Conservation (phyloP, 768 basidiomycete genomes). For the Leucocoprinus leucothites region DNA sequence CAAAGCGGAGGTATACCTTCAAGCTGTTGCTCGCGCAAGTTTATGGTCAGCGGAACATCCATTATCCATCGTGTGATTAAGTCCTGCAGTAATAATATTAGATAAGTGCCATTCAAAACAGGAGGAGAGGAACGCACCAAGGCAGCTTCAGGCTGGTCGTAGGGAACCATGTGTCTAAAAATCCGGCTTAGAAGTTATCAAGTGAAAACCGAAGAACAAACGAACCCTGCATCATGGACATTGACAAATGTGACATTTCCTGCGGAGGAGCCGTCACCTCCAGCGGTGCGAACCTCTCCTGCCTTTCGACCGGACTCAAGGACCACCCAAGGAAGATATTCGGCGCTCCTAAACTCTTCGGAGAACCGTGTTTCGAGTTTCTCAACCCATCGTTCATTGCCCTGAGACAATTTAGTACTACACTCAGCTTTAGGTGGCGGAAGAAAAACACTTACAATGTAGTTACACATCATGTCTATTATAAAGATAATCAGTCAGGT, state of each 20-base stretch:
- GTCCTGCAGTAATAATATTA: slow-evolving; percentile 36
- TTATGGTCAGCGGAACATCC: slow-evolving; percentile 12
- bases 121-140: slow-evolving; percentile 46
- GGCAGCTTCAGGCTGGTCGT: slow-evolving; percentile 85
- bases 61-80: slow-evolving; percentile 51
- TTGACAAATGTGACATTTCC: slow-evolving; percentile 84
- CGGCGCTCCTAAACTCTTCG: slow-evolving; percentile 51
- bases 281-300: slow-evolving; percentile 71
- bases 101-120: neutral
- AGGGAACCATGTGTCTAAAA: slow-evolving; percentile 83
- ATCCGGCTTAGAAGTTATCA: neutral
- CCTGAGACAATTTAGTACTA: slow-evolving; percentile 33
- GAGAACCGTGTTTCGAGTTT: slow-evolving; percentile 61
- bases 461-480: slow-evolving; percentile 86
- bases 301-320: slow-evolving; percentile 47
- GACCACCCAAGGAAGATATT: slow-evolving; percentile 56
- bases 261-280: slow-evolving; percentile 57
- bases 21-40: neutral
- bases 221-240: slow-evolving; percentile 76
- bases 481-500: slow-evolving; percentile 11
- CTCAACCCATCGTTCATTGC: slow-evolving; percentile 77
- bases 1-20: slow-evolving; percentile 6
- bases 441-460: slow-evolving; percentile 42
- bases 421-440: neutral
- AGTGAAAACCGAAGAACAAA: neutral